Conservation (phyloP, 179 eudicot species). For the Vitellaria paradoxa region DNA sequence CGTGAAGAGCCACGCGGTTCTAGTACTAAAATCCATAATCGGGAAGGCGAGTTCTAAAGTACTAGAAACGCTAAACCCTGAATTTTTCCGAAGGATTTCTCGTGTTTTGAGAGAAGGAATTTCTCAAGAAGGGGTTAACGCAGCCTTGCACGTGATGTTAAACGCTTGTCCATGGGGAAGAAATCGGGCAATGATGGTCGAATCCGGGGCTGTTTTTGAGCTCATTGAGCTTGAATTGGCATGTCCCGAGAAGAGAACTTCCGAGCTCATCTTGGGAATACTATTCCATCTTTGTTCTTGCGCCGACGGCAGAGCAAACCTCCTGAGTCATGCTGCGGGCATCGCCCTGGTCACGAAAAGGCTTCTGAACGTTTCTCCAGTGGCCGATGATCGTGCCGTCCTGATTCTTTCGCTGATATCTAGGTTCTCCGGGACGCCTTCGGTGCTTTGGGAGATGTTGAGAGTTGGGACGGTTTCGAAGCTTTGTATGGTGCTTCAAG, state of each 20-base stretch:
- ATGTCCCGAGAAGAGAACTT: conserved; percentile 28
- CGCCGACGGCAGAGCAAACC: conserved; percentile 77
- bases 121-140: conserved; percentile 36
- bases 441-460: conserved; percentile 68
- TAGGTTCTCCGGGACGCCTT: conserved; percentile 41
- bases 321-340: conserved; percentile 62
- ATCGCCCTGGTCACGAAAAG: conserved; percentile 62
- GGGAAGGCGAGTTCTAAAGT: conserved; percentile 30
- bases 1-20: conserved; percentile 32
- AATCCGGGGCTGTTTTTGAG: conserved; percentile 46
- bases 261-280: conserved; percentile 49
- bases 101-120: conserved; percentile 27
- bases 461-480: conserved; percentile 63
- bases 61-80: conserved; percentile 22
- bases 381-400: conserved; percentile 53
- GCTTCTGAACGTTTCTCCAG: conserved; percentile 54
- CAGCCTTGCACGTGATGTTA: conserved; percentile 45
- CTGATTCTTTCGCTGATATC: conserved; percentile 41
- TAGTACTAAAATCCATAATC: conserved; percentile 25
- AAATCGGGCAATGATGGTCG: conserved; percentile 51
- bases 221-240: conserved; percentile 45
- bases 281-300: conserved; percentile 54
- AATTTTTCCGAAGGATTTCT: conserved; percentile 38
- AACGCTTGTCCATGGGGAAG: conserved; percentile 57
- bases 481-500: conserved; percentile 70